Evolutionary conservation across 2,329 filamentous ascomycete genomes (phyloP).

Genomic region (Diaporthe sp.): DNA sequence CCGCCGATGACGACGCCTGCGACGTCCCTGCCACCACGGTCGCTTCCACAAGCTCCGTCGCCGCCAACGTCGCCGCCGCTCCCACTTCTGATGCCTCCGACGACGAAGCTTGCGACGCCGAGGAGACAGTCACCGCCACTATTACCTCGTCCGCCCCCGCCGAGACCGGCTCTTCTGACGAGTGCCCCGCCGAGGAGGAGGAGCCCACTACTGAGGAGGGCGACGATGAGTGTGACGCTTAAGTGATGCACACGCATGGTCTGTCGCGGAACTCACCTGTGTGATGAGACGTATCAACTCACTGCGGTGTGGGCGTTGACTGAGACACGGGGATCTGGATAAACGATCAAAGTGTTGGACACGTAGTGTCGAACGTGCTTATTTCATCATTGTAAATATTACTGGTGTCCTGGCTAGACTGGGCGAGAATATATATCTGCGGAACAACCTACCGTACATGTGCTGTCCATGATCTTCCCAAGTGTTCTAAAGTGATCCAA

Average conservation of each 20-base stretch:
- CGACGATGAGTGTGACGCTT: slow-evolving; percentile 38
- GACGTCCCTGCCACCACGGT: slow-evolving; percentile 23
- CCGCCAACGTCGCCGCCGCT: slow-evolving; percentile 7
- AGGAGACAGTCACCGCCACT: slow-evolving; percentile 39
- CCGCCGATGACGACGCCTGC: neutral
- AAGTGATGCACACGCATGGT: neutral
- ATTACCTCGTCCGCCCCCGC: slow-evolving; percentile 6
- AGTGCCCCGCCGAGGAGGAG: slow-evolving; percentile 26
- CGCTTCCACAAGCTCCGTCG: neutral
- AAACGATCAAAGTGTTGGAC: neutral
- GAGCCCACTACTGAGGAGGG: neutral
- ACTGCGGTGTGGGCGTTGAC: neutral
- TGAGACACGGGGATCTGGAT: neutral
- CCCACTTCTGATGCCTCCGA: neutral
- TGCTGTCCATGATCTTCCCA: neutral
- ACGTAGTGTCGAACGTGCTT: slow-evolving; percentile 17
- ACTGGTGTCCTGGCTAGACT: slow-evolving; percentile 31
- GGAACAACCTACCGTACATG: neutral
- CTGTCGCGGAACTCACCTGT: neutral
- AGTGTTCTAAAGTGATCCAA: neutral
- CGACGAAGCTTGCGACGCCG: slow-evolving; percentile 34
- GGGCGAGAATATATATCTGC: slow-evolving; percentile 31
- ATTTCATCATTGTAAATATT: slow-evolving; percentile 39
- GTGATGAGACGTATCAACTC: slow-evolving; percentile 6
- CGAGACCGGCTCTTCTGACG: slow-evolving; percentile 9